These are phyloP conservation scores for Carallia pectinifolia DNA, from an alignment of 345 rosid genomes.

Conservation along the genomic window DNA sequence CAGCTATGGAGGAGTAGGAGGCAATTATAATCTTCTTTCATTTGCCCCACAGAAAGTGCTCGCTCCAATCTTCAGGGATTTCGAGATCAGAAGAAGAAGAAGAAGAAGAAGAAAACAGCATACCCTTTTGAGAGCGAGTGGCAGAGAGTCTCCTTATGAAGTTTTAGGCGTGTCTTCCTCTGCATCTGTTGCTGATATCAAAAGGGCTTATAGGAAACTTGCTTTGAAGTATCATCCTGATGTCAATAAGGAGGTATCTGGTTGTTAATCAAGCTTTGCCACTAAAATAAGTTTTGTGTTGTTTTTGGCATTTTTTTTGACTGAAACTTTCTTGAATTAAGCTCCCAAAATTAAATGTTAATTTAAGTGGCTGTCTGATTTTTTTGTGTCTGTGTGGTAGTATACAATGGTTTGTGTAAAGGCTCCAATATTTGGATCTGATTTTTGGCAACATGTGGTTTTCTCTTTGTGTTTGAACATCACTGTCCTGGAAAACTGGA, in stretches of 20 bases:
- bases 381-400: neutral
- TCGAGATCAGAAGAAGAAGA: constrained; percentile 31
- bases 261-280: neutral
- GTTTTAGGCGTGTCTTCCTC: constrained; percentile 75
- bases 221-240: constrained; percentile 95
- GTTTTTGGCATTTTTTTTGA: no score
- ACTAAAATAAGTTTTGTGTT: no score
- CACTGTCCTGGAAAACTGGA: neutral
- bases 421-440: no score
- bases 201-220: constrained; percentile 93
- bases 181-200: constrained; percentile 77
- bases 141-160: constrained; percentile 80
- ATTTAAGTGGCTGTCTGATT: neutral
- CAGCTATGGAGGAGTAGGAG: constrained; percentile 20
- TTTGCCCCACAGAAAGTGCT: constrained; percentile 16
- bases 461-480: no score
- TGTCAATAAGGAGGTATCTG: constrained; percentile 78
- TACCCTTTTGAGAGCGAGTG: constrained; percentile 45
- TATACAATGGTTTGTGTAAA: no score
- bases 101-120: constrained; percentile 32
- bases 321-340: no score
- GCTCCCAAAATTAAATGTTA: no score
- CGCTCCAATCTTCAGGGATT: constrained; percentile 23
- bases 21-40: constrained; percentile 9
- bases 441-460: no score